Percentiles rank a stretch among this genome's conserved stretches.
Evolutionary conservation across 768 basidiomycete species (phyloP).

Genomic region (Saitozyma podzolica): DNA sequence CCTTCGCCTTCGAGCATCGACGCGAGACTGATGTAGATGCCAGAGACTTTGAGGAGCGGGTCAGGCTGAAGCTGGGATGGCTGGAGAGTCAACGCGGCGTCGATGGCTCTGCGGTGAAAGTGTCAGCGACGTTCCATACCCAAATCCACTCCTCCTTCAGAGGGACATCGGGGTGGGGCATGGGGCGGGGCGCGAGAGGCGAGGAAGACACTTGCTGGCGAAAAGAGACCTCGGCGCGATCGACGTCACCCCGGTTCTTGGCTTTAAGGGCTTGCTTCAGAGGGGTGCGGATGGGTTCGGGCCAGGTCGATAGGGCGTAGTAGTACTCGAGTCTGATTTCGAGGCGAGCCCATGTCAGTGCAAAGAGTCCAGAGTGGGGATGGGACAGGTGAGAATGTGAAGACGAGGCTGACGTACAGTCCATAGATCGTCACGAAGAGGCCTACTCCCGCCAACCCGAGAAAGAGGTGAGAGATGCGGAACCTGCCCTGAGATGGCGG

Average conservation of each 20-base stretch:
- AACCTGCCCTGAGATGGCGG: constrained; percentile 8
- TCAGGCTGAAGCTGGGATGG: constrained; percentile 36
- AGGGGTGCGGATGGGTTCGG: constrained; percentile 44
- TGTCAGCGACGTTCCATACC: not conserved
- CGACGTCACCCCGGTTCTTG: constrained; percentile 39
- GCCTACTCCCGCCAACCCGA: constrained; percentile 44
- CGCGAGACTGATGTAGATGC: constrained; percentile 45
- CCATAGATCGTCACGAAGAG: constrained; percentile 50
- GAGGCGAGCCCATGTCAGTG: not conserved
- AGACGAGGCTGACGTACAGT: constrained; percentile 29
- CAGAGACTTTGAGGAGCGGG: constrained; percentile 47
- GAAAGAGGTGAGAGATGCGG: constrained; percentile 43
- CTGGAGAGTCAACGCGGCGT: constrained; percentile 37
- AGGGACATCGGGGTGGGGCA: not conserved
- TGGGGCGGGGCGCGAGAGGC: not conserved
- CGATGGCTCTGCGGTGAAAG: constrained; percentile 34
- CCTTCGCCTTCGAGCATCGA: constrained; percentile 41
- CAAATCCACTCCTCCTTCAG: not conserved
- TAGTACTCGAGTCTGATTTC: constrained; percentile 46
- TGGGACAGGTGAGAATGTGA: not conserved
- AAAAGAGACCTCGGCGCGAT: constrained; percentile 40
- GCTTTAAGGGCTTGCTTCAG: constrained; percentile 47
- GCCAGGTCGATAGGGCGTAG: constrained; percentile 44
- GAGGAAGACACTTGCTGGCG: constrained; percentile 27
- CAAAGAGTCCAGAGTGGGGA: too few species aligned